Evolutionary conservation across 148 eudicot genomes (phyloP), one percentile per base, ranked within the genome.

Genomic region (Camellia japonica): DNA sequence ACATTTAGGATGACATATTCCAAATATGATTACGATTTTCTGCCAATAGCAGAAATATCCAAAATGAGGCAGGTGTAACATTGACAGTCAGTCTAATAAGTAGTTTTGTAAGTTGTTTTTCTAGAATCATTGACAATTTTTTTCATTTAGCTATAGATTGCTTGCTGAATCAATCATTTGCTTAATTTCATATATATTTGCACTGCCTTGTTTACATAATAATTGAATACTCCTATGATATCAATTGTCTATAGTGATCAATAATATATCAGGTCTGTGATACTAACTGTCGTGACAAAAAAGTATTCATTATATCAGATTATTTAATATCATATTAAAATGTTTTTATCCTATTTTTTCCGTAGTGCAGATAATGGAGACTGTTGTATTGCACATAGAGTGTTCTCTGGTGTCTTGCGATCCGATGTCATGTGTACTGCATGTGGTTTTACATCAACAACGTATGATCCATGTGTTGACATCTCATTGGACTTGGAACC

Each of bases 351-450:
- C 44, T 18, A 49, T 64, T 19, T 20, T 7, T 76, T 83, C 42
- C 70, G 42, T 70, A 73, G 23, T 83, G 83, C 91, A 91, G 97
- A 87, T 19, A 90, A 85, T 71, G 95, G 93, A 77, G 93, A 93
- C 74, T 93, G 97, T 76, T 93, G 97, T 69, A 87, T 93, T 60
- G 97, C 91, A 38, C 97, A 93, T 78, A 88, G 88, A 83, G 97
- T 93, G 61, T 93, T 93, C 79, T 93, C 92, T 42, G 97, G 97
- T 66, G 87, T 88, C 71, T 82, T 93, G 82, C 85, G 94, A 70
- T 93, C 97, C 6, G 97, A 93, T 76, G 90, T 90, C 80, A 93
- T 91, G 94, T 93, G 97, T 73, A 89, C 90, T 83, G 87, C 93
- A 20, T 93, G 97, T 74, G 97, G 97, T 56, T 93, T 89, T 80